Conservation (phyloP, 1,284 basidiomycete species). For the Fereydounia khargensis region DNA sequence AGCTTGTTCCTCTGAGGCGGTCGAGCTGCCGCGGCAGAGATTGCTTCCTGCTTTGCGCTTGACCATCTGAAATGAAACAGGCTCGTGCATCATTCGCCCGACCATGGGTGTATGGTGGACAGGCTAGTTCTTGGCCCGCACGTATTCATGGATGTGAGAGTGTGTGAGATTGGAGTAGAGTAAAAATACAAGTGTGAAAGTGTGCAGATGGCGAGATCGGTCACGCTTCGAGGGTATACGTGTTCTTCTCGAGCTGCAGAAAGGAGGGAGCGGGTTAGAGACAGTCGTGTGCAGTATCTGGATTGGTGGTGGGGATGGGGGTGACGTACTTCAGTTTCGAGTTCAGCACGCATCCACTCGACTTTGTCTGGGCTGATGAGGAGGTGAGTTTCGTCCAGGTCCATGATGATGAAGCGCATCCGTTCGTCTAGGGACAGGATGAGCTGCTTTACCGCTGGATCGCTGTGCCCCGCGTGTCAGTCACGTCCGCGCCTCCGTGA, state of each 20-base stretch:
- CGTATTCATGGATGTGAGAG: background rate
- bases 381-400: constrained; percentile 78
- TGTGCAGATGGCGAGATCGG: background rate
- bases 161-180: background rate
- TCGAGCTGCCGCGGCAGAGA: no score
- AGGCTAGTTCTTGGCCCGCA: no score
- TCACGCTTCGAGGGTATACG: constrained; percentile 42
- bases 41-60: no score
- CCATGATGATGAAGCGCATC: constrained; percentile 73
- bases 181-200: background rate
- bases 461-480: no score
- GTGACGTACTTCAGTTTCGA: constrained; percentile 71
- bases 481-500: no score
- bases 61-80: no score
- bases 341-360: constrained; percentile 68
- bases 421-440: constrained; percentile 74
- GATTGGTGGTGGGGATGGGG: background rate
- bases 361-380: constrained; percentile 79
- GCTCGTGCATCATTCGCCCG: no score
- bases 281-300: background rate
- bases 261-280: background rate
- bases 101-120: no score
- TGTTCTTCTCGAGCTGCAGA: constrained; percentile 49
- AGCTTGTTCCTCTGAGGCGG: no score
- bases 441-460: constrained; percentile 86